Evolutionary conservation across 352 stramenopile species (phyloP), one percentile per base, ranked within the genome.

Genomic region (Phytophthora ramorum): DNA sequence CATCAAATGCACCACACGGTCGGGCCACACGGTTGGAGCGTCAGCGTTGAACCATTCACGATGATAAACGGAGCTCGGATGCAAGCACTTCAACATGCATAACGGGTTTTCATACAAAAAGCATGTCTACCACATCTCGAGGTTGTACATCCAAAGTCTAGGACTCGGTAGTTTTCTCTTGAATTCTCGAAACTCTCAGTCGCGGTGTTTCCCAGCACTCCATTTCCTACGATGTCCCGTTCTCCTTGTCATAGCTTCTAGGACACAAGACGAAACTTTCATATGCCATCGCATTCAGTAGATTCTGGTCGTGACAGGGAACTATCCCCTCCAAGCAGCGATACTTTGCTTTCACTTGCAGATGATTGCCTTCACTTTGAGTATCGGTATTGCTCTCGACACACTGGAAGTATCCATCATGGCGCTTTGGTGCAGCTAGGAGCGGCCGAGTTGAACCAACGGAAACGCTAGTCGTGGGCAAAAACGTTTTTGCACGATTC

Each of bases 401-500:
- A 17, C 47, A 69, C 34, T 84, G 81, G n/a, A 81, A 85, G 71
- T 84, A 88, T 32, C 75, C 78, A 28, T 88, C 78, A 20, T 83
- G 75, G 14, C 76, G 76, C 26, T 67, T 51, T 22, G 75, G 75
- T n/a, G 68, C 63, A 41, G 54, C 52, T n/a, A 57, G 9, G 28
- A 46, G 22, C 22, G 52, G 48, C 10, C 13, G 26, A 24, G 51
- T 52, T 8, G 51, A 64, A 10, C 38, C 46, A 8, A 2, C 38
- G 7, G 19, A 30, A 30, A 19, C 35, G 17, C 49, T 32, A 1
- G 9, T 38, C 30, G 14, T 20, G 14, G 43, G 2, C 28, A 72
- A 37, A 32, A 59, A 72, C 3, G 50, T 24, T 34, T 58, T 51
- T 13, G 49, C 32, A 5, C 74, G 65, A 49, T 92, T 92, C 12